phyloP scores from a whole-genome alignment of 2,329 filamentous ascomycete species.

The Teratosphaeria destructans region DNA sequence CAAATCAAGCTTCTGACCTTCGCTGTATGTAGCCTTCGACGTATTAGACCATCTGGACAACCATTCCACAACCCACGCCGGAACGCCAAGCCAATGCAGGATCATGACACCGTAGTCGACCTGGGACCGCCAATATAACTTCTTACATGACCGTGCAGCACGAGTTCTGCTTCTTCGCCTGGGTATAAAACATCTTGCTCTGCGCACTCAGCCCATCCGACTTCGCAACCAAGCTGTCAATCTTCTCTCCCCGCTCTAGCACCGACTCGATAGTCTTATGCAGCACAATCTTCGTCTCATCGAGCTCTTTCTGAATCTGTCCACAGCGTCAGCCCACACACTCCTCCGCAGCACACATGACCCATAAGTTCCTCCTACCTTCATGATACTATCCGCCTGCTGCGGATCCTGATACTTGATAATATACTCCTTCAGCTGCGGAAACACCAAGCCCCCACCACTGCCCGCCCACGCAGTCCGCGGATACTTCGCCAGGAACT shows the following conservation, averaged over 20 bases:
- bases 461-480: conserved; percentile 53
- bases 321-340: neutral
- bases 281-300: conserved; percentile 93
- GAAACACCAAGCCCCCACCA: conserved; percentile 42
- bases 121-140: neutral
- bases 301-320: conserved; percentile 85
- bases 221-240: conserved; percentile 87
- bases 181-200: conserved; percentile 95
- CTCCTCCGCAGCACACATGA: neutral
- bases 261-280: conserved; percentile 93
- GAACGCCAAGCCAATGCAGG: neutral
- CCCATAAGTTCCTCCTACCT: conserved; percentile 12
- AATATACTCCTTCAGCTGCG: conserved; percentile 70
- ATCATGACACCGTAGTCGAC: neutral
- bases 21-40: neutral
- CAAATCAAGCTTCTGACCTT: neutral
- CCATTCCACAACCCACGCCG: neutral
- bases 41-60: neutral
- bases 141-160: conserved; percentile 48
- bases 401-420: conserved; percentile 74
- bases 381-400: conserved; percentile 73
- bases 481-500: conserved; percentile 71
- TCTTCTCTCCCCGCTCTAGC: conserved; percentile 91
- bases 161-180: conserved; percentile 53
- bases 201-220: conserved; percentile 80